phyloP scores from a whole-genome alignment of 257 asterid species.

The Solanum chmielewskii region DNA sequence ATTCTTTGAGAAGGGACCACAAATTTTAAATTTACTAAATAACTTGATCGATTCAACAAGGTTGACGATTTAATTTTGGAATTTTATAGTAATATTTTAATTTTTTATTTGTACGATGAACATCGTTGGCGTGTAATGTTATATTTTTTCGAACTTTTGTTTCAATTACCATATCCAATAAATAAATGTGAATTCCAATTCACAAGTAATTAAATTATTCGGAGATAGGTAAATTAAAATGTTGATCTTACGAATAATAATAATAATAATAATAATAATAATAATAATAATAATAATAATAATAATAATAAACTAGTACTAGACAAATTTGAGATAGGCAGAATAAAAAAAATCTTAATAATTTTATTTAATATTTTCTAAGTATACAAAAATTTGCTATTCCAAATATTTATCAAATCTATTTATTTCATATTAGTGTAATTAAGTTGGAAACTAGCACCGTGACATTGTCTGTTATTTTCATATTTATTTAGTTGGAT shows the following conservation, averaged over 20 bases:
- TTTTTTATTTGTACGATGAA: not conserved
- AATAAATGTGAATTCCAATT: not conserved
- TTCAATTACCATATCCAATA: not conserved
- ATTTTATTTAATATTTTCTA: not conserved
- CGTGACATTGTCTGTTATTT: too few species aligned
- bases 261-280: too few species aligned
- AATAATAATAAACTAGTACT: too few species aligned
- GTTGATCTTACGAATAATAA: not conserved
- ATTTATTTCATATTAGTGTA: not conserved
- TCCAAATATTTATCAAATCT: not conserved
- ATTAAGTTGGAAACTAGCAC: not conserved
- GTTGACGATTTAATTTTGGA: not conserved
- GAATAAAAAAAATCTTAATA: not conserved
- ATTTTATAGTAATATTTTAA: too few species aligned
- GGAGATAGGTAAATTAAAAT: not conserved
- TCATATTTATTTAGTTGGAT: too few species aligned
- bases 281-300: too few species aligned
- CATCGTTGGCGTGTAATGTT: too few species aligned
- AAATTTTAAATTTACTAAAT: too few species aligned
- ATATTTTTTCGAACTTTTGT: not conserved
- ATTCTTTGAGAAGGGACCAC: not conserved
- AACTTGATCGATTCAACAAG: too few species aligned
- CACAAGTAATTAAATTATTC: not conserved
- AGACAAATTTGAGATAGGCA: not conserved
- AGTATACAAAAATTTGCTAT: too few species aligned